Evolutionary conservation across 225 moss, liverwort and hornwort genomes (phyloP).

Genomic region (Sphagnum contortum): DNA sequence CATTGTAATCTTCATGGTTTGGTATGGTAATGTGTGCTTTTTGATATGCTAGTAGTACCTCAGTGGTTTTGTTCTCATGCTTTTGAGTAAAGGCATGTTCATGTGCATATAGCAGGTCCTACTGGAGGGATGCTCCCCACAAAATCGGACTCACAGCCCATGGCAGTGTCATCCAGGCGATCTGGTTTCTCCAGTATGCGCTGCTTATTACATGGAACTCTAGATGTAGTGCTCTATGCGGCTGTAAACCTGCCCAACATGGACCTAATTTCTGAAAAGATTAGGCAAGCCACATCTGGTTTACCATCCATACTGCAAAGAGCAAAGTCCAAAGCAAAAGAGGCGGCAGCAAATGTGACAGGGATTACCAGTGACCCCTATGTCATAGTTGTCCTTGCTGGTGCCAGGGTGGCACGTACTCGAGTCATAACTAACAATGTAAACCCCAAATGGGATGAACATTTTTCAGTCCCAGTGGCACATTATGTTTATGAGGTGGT

Average conservation of each 20-base stretch:
- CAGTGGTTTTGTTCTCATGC: not conserved
- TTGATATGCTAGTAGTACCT: not conserved
- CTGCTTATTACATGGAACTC: slow-evolving; percentile 67
- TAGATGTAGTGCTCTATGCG: slow-evolving; percentile 53
- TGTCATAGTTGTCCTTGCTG: slow-evolving; percentile 62
- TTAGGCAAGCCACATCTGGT: slow-evolving; percentile 59
- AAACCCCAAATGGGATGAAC: slow-evolving; percentile 76
- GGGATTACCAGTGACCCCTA: slow-evolving; percentile 96
- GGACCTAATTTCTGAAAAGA: slow-evolving; percentile 80
- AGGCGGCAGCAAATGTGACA: slow-evolving; percentile 23
- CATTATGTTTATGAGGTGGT: slow-evolving; percentile 49
- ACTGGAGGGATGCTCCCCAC: slow-evolving; percentile 7
- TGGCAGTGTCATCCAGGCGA: slow-evolving; percentile 2
- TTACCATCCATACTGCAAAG: slow-evolving; percentile 48
- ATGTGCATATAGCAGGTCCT: not conserved
- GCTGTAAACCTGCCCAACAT: slow-evolving; percentile 79
- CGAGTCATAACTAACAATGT: slow-evolving; percentile 66
- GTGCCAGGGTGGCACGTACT: slow-evolving; percentile 87
- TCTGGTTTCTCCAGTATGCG: not conserved
- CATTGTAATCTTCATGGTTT: not conserved
- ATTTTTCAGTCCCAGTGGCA: slow-evolving; percentile 76
- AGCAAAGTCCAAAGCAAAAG: slow-evolving; percentile 20
- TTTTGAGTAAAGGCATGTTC: not conserved
- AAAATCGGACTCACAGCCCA: not conserved
- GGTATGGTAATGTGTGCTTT: not conserved